Conservation (phyloP, 371 early-diverging fungal species). For the Rhizomucor miehei region DNA sequence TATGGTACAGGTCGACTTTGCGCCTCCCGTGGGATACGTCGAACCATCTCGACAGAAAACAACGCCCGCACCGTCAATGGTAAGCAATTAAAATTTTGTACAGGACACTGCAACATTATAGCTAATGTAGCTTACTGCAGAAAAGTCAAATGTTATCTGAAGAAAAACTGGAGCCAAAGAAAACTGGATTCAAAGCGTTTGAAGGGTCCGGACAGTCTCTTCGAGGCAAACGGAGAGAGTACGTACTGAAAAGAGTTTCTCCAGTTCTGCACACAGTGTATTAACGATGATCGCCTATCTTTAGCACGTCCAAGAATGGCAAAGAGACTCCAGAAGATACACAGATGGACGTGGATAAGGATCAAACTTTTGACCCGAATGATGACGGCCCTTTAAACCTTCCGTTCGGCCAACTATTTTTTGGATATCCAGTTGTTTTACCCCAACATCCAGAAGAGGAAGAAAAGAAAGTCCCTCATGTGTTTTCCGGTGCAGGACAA, state of each 20-base stretch:
- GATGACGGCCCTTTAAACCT: conserved; percentile 79
- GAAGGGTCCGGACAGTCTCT: conserved; percentile 41
- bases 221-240: conserved; percentile 41
- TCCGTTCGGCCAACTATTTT: conserved; percentile 88
- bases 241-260: conserved; percentile 16
- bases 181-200: conserved; percentile 36
- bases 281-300: no score
- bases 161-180: conserved; percentile 34
- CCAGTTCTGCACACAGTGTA: conserved; percentile 1
- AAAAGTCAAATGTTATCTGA: conserved; percentile 53
- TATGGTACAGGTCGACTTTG: conserved; percentile 85
- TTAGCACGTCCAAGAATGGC: conserved; percentile 1
- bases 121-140: conserved; percentile 19
- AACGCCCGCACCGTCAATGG: conserved; percentile 39
- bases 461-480: conserved; percentile 9
- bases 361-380: conserved; percentile 36
- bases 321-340: conserved; percentile 5
- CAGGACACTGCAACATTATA: neutral
- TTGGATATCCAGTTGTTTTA: conserved; percentile 73
- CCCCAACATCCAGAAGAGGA: conserved; percentile 28
- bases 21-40: conserved; percentile 96
- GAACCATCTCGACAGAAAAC: conserved; percentile 65
- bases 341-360: conserved; percentile 21
- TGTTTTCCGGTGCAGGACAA: conserved; percentile 34
- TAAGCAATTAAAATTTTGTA: conserved; percentile 13